Evolutionary conservation across 1,284 basidiomycete genomes (phyloP).

Genomic region (Stereum hirsutum): DNA sequence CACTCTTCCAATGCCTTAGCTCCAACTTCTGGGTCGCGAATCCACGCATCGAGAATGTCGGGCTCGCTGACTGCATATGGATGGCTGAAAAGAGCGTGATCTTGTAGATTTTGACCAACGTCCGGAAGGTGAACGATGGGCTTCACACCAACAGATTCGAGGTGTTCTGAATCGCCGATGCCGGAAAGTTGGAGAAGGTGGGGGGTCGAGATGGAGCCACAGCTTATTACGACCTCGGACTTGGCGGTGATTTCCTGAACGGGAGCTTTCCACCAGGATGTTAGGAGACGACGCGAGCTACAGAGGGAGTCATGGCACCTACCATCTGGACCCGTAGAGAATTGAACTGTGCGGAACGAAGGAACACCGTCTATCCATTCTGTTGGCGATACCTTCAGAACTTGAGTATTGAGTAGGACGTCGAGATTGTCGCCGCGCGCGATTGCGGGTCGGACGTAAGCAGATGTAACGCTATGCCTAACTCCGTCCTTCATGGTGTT

Average conservation of each 20-base stretch:
- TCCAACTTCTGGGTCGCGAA: constrained; percentile 12
- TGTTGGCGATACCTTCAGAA: constrained; percentile 26
- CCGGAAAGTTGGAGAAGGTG: constrained; percentile 19
- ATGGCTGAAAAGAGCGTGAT: constrained; percentile 21
- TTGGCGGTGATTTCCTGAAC: constrained; percentile 1
- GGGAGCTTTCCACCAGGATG: constrained; percentile 10
- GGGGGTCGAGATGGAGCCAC: constrained; percentile 10
- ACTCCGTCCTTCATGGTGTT: constrained; percentile 15
- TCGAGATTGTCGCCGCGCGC: constrained; percentile 33
- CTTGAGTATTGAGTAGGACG: constrained; percentile 31
- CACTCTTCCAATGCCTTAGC: constrained; percentile 16
- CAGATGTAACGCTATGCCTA: constrained; percentile 26
- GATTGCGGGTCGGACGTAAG: constrained; percentile 25
- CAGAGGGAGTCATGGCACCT: background rate
- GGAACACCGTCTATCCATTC: constrained; percentile 12
- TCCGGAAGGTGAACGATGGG: constrained; percentile 21
- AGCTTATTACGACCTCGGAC: constrained; percentile 11
- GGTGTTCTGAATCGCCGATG: constrained; percentile 26
- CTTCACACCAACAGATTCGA: constrained; percentile 18
- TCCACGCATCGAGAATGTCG: constrained; percentile 12
- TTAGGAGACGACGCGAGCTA: background rate
- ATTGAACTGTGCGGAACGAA: constrained; percentile 23
- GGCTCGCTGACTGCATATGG: constrained; percentile 20
- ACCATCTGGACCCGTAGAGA: constrained; percentile 17
- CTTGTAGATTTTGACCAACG: constrained; percentile 35